Evolutionary conservation across 345 rosid species (phyloP).

Genomic region (Moringa oleifera): DNA sequence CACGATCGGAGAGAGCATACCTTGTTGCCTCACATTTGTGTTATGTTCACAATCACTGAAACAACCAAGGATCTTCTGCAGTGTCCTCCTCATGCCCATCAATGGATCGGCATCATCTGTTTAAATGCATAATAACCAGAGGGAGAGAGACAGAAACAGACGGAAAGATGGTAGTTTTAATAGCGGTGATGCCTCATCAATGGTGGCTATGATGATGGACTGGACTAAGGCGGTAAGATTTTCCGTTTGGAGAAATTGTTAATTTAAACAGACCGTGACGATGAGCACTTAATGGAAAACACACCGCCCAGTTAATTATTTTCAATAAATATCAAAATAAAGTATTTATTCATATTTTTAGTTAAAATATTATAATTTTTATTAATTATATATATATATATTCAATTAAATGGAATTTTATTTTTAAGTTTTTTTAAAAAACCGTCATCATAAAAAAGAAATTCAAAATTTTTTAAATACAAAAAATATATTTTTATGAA

Average conservation of each 20-base stretch:
- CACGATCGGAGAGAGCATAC: constrained; percentile 5
- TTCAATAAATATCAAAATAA: too few relatives aligned
- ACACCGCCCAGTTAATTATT: too few relatives aligned
- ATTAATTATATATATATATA: too few relatives aligned
- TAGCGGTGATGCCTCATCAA: neutral
- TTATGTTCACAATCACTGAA: constrained; percentile 23
- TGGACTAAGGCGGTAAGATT: neutral
- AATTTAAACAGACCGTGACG: too few relatives aligned
- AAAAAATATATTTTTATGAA: too few relatives aligned
- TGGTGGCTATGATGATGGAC: neutral
- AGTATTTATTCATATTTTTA: too few relatives aligned
- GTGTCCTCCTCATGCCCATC: constrained; percentile 31
- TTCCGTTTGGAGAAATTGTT: neutral
- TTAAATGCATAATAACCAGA: neutral
- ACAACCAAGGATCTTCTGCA: constrained; percentile 31
- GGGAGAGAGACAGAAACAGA: constrained; percentile 7
- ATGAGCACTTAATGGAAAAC: too few relatives aligned
- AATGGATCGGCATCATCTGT: neutral
- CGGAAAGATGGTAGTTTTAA: constrained; percentile 9
- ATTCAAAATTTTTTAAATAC: too few relatives aligned
- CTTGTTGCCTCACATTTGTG: constrained; percentile 21
- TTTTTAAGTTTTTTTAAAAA: too few relatives aligned
- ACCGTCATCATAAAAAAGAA: too few relatives aligned
- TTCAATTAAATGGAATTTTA: too few relatives aligned
- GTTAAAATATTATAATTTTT: too few relatives aligned